phyloP scores from a whole-genome alignment of 2,329 filamentous ascomycete species.

The Pyricularia grisea region DNA sequence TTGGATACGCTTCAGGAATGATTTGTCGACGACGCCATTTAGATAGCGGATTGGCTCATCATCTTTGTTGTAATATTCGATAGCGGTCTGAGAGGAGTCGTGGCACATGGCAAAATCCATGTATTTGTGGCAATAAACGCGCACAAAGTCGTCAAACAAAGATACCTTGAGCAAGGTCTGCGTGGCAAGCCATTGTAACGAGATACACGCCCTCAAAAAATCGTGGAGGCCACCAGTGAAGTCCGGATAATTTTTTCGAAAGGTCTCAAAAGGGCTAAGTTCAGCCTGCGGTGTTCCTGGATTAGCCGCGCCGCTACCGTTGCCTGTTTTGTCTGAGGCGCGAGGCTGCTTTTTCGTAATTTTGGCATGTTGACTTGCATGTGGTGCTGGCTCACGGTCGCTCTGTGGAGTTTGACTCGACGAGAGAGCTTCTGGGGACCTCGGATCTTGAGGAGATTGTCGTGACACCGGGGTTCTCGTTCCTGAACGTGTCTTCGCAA shows the following conservation, averaged over 20 bases:
- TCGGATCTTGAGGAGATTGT: background rate
- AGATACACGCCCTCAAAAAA: conserved; percentile 36
- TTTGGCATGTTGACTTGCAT: background rate
- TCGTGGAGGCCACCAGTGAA: conserved; percentile 26
- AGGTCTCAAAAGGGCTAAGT: conserved; percentile 15
- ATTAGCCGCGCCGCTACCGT: background rate
- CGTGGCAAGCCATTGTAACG: conserved; percentile 25
- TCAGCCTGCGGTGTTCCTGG: conserved; percentile 11
- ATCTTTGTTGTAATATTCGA: conserved; percentile 30
- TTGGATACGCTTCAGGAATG: conserved; percentile 9
- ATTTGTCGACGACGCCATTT: conserved; percentile 15
- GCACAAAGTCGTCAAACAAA: conserved; percentile 44
- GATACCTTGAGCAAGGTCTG: conserved; percentile 24
- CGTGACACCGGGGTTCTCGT: background rate
- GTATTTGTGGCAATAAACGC: conserved; percentile 31
- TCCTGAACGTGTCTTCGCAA: background rate
- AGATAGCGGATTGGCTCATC: conserved; percentile 13
- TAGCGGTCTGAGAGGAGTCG: conserved; percentile 20
- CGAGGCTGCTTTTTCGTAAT: background rate
- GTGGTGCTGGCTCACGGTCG: background rate
- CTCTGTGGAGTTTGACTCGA: background rate
- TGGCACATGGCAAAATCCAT: conserved; percentile 21
- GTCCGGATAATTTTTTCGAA: conserved; percentile 31
- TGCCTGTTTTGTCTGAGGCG: background rate
- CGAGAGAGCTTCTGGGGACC: background rate